phyloP scores from a whole-genome alignment of 2,329 filamentous ascomycete species.

The Cladorrhinum sp. region DNA sequence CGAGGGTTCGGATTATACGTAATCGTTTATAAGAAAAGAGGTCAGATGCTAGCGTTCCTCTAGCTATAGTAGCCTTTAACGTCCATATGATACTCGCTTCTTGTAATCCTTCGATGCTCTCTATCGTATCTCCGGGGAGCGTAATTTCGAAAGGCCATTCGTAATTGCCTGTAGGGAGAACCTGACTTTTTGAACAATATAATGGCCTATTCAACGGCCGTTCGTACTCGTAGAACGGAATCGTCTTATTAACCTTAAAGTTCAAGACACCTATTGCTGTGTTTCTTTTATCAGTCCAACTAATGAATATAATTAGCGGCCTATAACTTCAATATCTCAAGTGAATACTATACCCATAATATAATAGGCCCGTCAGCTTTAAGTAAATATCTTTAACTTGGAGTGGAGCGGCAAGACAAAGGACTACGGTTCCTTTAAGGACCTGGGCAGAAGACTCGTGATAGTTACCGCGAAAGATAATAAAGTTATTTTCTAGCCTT shows the following conservation, averaged over 20 bases:
- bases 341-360: slow-evolving; percentile 53
- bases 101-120: slow-evolving; percentile 86
- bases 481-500: slow-evolving; percentile 74
- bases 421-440: slow-evolving; percentile 69
- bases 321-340: slow-evolving; percentile 12
- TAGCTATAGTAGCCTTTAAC: slow-evolving; percentile 82
- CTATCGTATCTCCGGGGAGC: slow-evolving; percentile 69
- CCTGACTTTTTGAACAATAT: slow-evolving; percentile 52
- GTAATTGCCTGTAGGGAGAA: slow-evolving; percentile 71
- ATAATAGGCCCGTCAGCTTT: slow-evolving; percentile 66
- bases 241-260: slow-evolving; percentile 57
- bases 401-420: slow-evolving; percentile 67
- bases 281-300: slow-evolving; percentile 52
- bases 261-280: slow-evolving; percentile 55
- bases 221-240: slow-evolving; percentile 63
- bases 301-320: slow-evolving; percentile 29
- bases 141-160: slow-evolving; percentile 77
- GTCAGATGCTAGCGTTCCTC: slow-evolving; percentile 87
- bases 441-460: slow-evolving; percentile 74
- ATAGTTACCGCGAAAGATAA: slow-evolving; percentile 73
- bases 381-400: slow-evolving; percentile 72
- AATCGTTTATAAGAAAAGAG: slow-evolving; percentile 75
- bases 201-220: slow-evolving; percentile 44
- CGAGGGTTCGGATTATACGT: slow-evolving; percentile 73
- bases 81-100: slow-evolving; percentile 91